Evolutionary conservation across 2,329 filamentous ascomycete genomes (phyloP), one percentile per base, ranked within the genome.

Genomic region (Colletotrichum noveboracense): DNA sequence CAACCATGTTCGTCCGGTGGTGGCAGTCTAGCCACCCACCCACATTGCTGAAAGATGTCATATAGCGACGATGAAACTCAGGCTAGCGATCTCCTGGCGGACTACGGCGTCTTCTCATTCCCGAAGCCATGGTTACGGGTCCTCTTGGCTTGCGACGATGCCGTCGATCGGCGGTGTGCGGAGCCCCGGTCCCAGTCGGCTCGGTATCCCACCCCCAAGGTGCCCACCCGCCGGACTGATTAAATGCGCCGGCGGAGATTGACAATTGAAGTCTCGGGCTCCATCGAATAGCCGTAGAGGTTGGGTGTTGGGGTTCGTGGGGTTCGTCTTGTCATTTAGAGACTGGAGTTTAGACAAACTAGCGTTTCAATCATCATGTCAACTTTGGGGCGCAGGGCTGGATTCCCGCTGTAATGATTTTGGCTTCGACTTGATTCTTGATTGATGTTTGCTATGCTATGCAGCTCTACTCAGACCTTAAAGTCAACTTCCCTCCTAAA

Each of bases 301-400:
- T 5, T 32, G 5, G 34, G 34, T 4, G 1, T 48, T n/a, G 43
- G 10, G n/a, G 9, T 48, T 48, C 43, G 43, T 4, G n/a, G n/a
- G n/a, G 43, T 21, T 52, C 43, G 1, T 52, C 43, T 21, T 52
- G n/a, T 52, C 43, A 48, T 21, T 52, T 21, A 10, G 28, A 30
- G 1, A 30, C 28, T 30, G 28, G 8, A 52, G 43, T 52, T 52
- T 10, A 52, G n/a, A 52, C 43, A 13, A 21, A 52, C 18, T 13
- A 0, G 43, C 3, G 43, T 21, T 13, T 21, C 43, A 13, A 3
- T 48, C 5, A 3, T n/a, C 8, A 4, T n/a, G 7, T 0, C 14
- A 36, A 14, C 34, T 36, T 7, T 3, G 13, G 34, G 13, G 16
- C 2, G 5, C 8, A n/a, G 8, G 38, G 38, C 1, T 48, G 5